Evolutionary conservation across 345 rosid species (phyloP), one percentile per base, ranked within the genome.

Genomic region (Lepidium aucheri): DNA sequence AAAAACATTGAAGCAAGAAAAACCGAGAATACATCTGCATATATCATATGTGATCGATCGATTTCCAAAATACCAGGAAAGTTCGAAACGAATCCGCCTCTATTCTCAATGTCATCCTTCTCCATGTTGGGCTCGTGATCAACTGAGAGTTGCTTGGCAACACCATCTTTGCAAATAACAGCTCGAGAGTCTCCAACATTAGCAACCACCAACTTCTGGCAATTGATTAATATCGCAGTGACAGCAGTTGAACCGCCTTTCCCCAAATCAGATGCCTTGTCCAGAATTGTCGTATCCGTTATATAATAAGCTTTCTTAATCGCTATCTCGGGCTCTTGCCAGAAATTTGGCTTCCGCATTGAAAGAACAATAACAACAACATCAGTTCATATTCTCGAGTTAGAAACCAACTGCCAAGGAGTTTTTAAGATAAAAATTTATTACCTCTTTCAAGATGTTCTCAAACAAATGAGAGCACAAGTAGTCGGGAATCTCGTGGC

Each of bases 181-280:
- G 96, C 99, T 56, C 99, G 78, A 30, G 97, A 94, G 80, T 94
- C 97, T 52, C 97, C 99, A 38, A 94, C 80, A 74, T 94, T 94
- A 16, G 97, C 99, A 67, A 88, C 86, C 22, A 94, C 85, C 68
- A 94, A 74, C 79, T 74, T 88, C 34, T 79, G 79, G 51, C 96
- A 78, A 52, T 86, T 84, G 67, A 90, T 86, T 14, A 94, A 65
- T 51, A 94, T 90, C 6, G 87, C 93, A 11, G 99, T 94, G 17
- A 94, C 96, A 28, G 97, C 97, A 52, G 99, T 94, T 1, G 99
- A 94, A 45, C 99, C 97, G 1, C 99, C 99, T 75, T 49, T 82
- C 39, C 99, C 96, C 59, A 90, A 74, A 65, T 88, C 87, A 55
- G 70, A 69, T 17, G 91, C 86, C 67, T 84, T 79, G 28, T 90